phyloP scores from a whole-genome alignment of 2,329 filamentous ascomycete species.

The Corniculantispora saksenae region DNA sequence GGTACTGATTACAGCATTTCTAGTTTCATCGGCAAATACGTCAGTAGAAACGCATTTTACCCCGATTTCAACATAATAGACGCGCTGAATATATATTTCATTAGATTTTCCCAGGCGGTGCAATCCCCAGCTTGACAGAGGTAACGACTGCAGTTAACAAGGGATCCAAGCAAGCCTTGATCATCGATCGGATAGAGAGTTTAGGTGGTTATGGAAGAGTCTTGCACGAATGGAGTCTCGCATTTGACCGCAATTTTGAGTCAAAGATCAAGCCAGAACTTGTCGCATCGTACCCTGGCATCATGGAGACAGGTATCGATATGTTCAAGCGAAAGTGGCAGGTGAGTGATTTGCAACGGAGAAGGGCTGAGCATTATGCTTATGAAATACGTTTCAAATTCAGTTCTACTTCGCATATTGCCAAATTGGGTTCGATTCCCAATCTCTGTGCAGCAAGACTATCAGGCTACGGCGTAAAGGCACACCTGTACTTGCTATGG shows the following conservation, averaged over 20 bases:
- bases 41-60: too few species aligned
- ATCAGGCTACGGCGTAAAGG: too few species aligned
- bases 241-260: constrained; percentile 65
- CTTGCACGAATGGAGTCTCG: constrained; percentile 66
- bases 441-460: too few species aligned
- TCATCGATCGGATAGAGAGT: constrained; percentile 69
- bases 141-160: constrained; percentile 60
- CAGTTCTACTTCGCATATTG: constrained; percentile 76
- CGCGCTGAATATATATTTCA: too few species aligned
- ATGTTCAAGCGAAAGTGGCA: constrained; percentile 74
- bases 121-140: constrained; percentile 61
- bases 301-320: constrained; percentile 63
- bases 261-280: constrained; percentile 61
- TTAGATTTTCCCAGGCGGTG: constrained; percentile 79
- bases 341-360: constrained; percentile 38
- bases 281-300: constrained; percentile 55
- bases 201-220: constrained; percentile 74
- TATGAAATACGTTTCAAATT: background rate
- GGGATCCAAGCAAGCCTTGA: constrained; percentile 61
- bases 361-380: too few species aligned
- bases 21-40: too few species aligned
- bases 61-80: constrained; percentile 65
- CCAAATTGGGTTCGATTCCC: constrained; percentile 72
- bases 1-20: too few species aligned
- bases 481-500: too few species aligned